Percentiles rank a stretch among this genome's conserved stretches.
phyloP scores from a whole-genome alignment of 495 filamentous ascomycete genomes.

The Friedmanniomyces simplex region DNA sequence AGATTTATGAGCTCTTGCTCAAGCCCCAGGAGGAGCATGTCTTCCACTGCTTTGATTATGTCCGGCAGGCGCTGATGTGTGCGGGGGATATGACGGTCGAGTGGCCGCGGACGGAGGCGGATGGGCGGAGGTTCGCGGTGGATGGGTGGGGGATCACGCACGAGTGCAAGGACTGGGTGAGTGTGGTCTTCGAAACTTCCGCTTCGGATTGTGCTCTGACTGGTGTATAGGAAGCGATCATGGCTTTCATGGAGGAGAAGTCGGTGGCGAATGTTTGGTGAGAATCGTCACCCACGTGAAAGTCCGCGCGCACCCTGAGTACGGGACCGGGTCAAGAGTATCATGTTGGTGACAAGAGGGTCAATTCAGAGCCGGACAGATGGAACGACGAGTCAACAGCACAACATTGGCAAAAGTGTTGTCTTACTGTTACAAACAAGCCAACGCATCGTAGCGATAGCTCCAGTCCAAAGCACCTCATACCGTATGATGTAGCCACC shows the following conservation, averaged over 20 bases:
- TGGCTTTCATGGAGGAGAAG: constrained; percentile 13
- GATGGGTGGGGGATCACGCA: constrained; percentile 21
- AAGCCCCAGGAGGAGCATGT: constrained; percentile 12
- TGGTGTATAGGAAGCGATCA: constrained; percentile 6
- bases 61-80: constrained; percentile 21
- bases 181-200: not conserved
- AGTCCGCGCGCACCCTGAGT: too few relatives aligned
- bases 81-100: constrained; percentile 20
- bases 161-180: constrained; percentile 14
- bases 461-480: too few relatives aligned
- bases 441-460: too few relatives aligned
- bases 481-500: too few relatives aligned
- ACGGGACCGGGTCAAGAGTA: too few relatives aligned
- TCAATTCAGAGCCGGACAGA: too few relatives aligned
- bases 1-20: constrained; percentile 8
- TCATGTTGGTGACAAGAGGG: too few relatives aligned
- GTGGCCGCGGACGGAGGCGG: constrained; percentile 12
- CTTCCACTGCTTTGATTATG: constrained; percentile 21
- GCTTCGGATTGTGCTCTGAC: too few relatives aligned
- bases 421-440: too few relatives aligned
- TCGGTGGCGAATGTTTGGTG: not conserved
- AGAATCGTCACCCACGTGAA: too few relatives aligned
- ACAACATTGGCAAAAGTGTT: too few relatives aligned
- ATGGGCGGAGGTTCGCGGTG: constrained; percentile 13
- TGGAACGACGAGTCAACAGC: too few relatives aligned